Base-by-base conservation (phyloP, 2,329 filamentous ascomycete genomes). In the Hirsutella thompsonii region DNA sequence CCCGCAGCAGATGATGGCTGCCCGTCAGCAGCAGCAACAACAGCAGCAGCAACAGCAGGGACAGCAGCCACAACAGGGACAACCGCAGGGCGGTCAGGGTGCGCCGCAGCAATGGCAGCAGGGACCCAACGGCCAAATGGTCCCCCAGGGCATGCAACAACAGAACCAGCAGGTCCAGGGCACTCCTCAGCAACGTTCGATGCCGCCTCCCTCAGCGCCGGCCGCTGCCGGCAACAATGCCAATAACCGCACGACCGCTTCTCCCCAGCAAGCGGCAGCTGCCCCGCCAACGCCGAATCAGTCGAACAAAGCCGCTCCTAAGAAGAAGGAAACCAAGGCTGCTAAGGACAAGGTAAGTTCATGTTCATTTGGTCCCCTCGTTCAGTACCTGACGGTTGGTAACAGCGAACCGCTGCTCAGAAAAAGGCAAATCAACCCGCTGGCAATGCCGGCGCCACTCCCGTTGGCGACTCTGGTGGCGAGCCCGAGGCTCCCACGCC, bases 201-300 rank as follows among this genome's bases (percentile, higher is more conserved):
- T 82, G 79, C 76, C 77, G 19, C 79, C 79, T 3, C 79, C 79
- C 6, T 77, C 76, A 13, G 76, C 76, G 20, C 76, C 77, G 10
- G 63, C 64, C 2, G 62, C 62, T 14, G 59, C 60, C 29, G 53
- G 46, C 20, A 66, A 67, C 42, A 70, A 69, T 48, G 66, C 69
- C 41, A 73, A 75, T 50, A 71, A 67, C 47, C 66, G 72, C 41
- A 70, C 66, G 34, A 72, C 76, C 13, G 74, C 73, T 11, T 79
- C 77, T 16, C 79, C 77, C 20, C 77, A 80, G 50, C 72, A 75
- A 49, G 72, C 71, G 46, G 76, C 71, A 44, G 72, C 76, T 6
- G 81, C 81, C 29, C 84, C 85, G 1, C 84, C 84, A 1, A 92
- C 85, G 4, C 85, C 85, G 1, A 79, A 76, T 39, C 82, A 86